Evolutionary conservation across 1,284 basidiomycete genomes (phyloP), one percentile per base, ranked within the genome.

Genomic region (Prillingera fragicola): DNA sequence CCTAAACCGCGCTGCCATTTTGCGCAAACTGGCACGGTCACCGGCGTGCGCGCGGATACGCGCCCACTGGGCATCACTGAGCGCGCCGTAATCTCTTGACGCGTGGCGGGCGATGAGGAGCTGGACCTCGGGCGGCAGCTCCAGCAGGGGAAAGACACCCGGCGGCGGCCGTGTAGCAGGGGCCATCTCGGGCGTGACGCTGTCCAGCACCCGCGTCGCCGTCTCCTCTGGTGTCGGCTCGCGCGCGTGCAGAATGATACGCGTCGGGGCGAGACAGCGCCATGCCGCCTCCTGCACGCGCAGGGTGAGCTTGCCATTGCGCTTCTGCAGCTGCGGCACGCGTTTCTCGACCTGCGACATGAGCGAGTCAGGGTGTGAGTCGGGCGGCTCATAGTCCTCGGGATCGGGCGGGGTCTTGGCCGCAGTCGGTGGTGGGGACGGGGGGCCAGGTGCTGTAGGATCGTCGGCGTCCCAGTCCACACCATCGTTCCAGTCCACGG

Each of bases 71-170:
- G 45, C 41, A 22, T 62, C 59, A n/a, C 52, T 53, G 17, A 69
- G 48, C 12, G 67, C 67, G 8, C 46, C 34, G 1, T 59, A 40
- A 40, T 69, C 67, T 8, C 49, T 44, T 4, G 52, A 55, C 12
- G 45, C 38, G 45, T 67, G 61, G 15, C 60, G 50, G 1, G 63
- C 55, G 21, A 69, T 58, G 18, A 57, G 49, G 22, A 62, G 48
- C 12, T 62, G 31, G 12, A 69, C 55, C 41, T 69, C 67, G 27
- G 43, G 41, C 19, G 67, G 67, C 10, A 69, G 54, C 8, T 65
- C 62, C 32, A 69, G 44, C 8, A 69, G 33, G 3, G 47, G 54
- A 48, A 69, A 69, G 3, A 17, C 18, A n/a, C n/a, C n/a, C n/a
- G n/a, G n/a, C n/a, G n/a, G n/a, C n/a, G n/a, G n/a, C n/a, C n/a